A percentile compares a stretch with the other conserved stretches of the same genome.
These are phyloP conservation scores for Elaeis guineensis DNA, from an alignment of 176 grass and related monocot genomes.

Conservation along the genomic window DNA sequence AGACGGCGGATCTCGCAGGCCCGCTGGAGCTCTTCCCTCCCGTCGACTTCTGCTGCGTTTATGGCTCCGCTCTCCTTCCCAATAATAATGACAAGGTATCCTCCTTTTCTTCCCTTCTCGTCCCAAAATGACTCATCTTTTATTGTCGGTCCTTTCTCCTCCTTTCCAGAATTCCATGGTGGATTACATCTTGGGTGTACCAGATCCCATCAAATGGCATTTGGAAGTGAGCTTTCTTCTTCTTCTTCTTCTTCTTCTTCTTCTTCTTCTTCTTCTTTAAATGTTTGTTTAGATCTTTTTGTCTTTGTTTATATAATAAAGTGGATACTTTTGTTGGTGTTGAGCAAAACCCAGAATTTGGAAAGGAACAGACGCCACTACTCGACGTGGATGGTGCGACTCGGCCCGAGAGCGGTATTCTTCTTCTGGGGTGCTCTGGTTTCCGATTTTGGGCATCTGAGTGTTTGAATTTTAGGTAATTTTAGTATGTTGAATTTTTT, in stretches of 20 bases:
- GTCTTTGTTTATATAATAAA: neutral
- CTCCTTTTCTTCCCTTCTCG: neutral
- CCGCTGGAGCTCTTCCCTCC: constrained; percentile 59
- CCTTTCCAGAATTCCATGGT: constrained; percentile 56
- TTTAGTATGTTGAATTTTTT: constrained; percentile 4
- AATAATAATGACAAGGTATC: constrained; percentile 30
- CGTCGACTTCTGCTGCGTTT: constrained; percentile 83
- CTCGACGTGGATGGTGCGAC: constrained; percentile 52
- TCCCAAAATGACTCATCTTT: neutral
- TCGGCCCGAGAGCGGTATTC: constrained; percentile 35
- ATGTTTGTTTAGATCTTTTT: neutral
- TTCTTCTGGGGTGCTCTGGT: neutral
- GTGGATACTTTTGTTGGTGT: too few relatives aligned
- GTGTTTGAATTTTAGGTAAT: neutral
- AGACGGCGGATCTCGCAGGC: constrained; percentile 29
- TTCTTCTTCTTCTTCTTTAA: neutral
- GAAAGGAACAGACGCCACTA: constrained; percentile 67
- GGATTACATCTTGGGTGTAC: constrained; percentile 79
- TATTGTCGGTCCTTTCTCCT: neutral
- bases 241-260: neutral
- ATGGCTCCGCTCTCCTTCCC: constrained; percentile 74
- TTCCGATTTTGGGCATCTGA: neutral
- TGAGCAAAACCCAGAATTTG: constrained; percentile 40
- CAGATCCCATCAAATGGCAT: constrained; percentile 72
- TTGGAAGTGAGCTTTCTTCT: constrained; percentile 29